Conservation (phyloP, 352 stramenopile genomes). For the Blastocystis sp. region DNA sequence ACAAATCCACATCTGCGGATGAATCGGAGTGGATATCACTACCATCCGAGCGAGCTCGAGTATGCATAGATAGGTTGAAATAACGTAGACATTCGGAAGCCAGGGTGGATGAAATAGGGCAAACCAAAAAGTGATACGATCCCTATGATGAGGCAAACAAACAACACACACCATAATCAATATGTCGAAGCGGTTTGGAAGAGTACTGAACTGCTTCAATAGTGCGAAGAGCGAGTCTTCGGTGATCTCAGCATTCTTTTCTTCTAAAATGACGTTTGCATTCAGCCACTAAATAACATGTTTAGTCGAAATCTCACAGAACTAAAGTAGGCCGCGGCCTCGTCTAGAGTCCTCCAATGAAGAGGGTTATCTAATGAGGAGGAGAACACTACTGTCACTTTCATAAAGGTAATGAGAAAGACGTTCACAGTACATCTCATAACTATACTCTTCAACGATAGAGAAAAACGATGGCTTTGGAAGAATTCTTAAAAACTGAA, state of each 20-base stretch:
- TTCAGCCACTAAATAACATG: background rate
- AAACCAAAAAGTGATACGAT: background rate
- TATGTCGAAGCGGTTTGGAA: background rate
- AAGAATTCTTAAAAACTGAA: background rate
- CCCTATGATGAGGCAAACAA: background rate
- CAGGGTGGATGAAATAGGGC: background rate
- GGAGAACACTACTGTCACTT: background rate
- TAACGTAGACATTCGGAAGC: background rate
- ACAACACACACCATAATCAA: background rate
- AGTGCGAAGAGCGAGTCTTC: background rate
- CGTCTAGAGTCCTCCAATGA: background rate
- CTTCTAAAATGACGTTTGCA: background rate
- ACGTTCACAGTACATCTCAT: slow-evolving; percentile 6
- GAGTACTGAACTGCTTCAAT: background rate
- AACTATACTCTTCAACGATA: background rate
- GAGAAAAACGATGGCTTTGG: background rate
- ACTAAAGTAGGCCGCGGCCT: background rate
- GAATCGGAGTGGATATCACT: background rate
- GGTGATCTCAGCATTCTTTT: background rate
- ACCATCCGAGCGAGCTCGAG: background rate
- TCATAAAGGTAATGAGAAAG: background rate
- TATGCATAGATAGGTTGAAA: background rate
- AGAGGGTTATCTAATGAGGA: slow-evolving; percentile 4
- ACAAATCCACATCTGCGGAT: background rate
- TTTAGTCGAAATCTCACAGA: background rate